Evolutionary conservation across 352 stramenopile genomes (phyloP).

Genomic region (Globisporangium echinulatum): DNA sequence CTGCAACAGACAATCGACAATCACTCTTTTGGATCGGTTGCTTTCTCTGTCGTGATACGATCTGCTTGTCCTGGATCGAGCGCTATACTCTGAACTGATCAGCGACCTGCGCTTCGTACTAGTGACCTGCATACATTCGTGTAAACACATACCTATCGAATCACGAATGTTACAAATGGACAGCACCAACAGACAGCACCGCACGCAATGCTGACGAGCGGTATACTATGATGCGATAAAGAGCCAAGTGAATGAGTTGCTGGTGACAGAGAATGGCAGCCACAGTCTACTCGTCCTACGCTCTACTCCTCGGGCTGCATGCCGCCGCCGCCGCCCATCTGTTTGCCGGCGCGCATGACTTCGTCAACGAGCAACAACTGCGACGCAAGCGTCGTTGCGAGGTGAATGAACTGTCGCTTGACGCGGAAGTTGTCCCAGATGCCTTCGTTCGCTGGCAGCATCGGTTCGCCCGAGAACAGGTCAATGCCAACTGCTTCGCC

Average conservation of each 20-base stretch:
- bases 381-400: constrained; percentile 96
- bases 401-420: constrained; percentile 98
- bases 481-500: constrained; percentile 93
- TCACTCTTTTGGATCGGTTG: not conserved
- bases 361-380: constrained; percentile 99
- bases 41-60: not conserved
- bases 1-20: not conserved
- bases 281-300: not conserved
- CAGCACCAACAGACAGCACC: too few species aligned
- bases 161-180: too few species aligned
- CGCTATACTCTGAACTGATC: too few species aligned
- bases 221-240: too few species aligned
- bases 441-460: constrained; percentile 94
- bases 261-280: too few species aligned
- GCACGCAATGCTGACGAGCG: too few species aligned
- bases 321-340: constrained; percentile 86
- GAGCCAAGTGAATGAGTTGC: too few species aligned
- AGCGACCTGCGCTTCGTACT: too few species aligned
- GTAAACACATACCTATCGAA: too few species aligned
- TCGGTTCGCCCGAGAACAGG: constrained; percentile 94
- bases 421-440: constrained; percentile 99
- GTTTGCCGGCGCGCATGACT: constrained; percentile 98
- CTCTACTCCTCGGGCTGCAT: constrained; percentile 65
- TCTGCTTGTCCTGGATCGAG: too few species aligned
- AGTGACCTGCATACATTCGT: too few species aligned